phyloP scores from a whole-genome alignment of 2,329 filamentous ascomycete species.

The Calonectria pauciramosa region DNA sequence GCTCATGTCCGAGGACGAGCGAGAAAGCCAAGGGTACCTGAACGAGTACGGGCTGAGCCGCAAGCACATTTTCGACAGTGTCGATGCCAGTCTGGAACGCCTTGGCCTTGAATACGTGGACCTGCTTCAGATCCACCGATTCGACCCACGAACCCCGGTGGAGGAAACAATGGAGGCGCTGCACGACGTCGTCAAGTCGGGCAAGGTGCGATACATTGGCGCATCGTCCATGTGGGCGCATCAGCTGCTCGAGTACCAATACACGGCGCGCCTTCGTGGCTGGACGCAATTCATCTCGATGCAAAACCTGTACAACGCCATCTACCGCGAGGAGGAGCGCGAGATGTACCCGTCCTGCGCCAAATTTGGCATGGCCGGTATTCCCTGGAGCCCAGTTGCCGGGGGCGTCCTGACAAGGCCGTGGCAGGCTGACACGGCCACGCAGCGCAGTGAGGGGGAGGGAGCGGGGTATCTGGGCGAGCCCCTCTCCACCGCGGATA shows the following conservation, averaged over 20 bases:
- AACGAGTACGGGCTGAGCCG: not conserved
- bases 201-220: not conserved
- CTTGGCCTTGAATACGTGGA: conserved; percentile 4
- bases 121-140: not conserved
- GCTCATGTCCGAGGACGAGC: not conserved
- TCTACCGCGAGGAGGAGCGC: conserved; percentile 4
- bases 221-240: conserved; percentile 6
- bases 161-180: conserved; percentile 5
- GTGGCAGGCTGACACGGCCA: not conserved
- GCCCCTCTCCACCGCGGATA: not conserved
- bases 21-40: conserved; percentile 1
- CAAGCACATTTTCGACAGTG: conserved; percentile 4
- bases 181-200: not conserved
- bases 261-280: not conserved
- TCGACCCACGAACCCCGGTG: not conserved
- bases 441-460: not conserved
- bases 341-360: not conserved
- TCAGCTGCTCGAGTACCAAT: conserved; percentile 3
- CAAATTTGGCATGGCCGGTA: not conserved
- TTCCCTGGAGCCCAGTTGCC: conserved; percentile 1
- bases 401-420: conserved; percentile 2
- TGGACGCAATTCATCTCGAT: conserved; percentile 6
- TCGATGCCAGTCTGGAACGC: not conserved
- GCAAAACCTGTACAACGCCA: not conserved
- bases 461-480: not conserved